Evolutionary conservation across 495 filamentous ascomycete species (phyloP).

Genomic region (Penicillium cataractarum): DNA sequence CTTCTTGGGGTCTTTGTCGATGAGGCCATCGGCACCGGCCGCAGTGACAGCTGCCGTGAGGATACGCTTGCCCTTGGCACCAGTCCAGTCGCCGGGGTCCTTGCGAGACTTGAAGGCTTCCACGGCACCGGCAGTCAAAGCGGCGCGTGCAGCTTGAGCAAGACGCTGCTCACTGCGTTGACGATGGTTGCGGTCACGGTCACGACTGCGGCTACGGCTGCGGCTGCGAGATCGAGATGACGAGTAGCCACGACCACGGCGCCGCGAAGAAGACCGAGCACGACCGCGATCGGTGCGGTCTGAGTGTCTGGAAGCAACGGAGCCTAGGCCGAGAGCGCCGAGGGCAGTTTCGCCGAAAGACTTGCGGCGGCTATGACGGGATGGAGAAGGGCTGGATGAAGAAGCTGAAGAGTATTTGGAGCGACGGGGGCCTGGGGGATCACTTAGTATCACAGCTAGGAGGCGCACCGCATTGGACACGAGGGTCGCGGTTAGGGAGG

Average conservation of each 20-base stretch:
- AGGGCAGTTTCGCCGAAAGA: slow-evolving; percentile 74
- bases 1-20: slow-evolving; percentile 72
- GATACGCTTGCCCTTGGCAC: slow-evolving; percentile 83
- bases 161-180: slow-evolving; percentile 66
- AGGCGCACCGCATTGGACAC: neutral
- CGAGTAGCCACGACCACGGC: slow-evolving; percentile 57
- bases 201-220: slow-evolving; percentile 35
- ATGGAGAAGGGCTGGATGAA: slow-evolving; percentile 47
- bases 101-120: slow-evolving; percentile 89
- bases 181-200: slow-evolving; percentile 35
- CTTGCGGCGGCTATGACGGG: slow-evolving; percentile 60
- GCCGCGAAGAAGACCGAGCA: slow-evolving; percentile 45
- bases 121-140: slow-evolving; percentile 79
- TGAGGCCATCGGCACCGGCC: slow-evolving; percentile 77
- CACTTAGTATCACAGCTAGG: neutral
- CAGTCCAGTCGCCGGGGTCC: slow-evolving; percentile 80
- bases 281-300: slow-evolving; percentile 24
- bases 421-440: slow-evolving; percentile 40
- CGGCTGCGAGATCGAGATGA: slow-evolving; percentile 44
- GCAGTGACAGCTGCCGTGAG: slow-evolving; percentile 85
- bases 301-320: slow-evolving; percentile 30
- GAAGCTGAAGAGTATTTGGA: slow-evolving; percentile 41
- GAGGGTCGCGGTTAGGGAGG: neutral
- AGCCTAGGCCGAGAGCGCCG: slow-evolving; percentile 67
- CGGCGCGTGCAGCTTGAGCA: slow-evolving; percentile 83